Evolutionary conservation across 2,329 filamentous ascomycete species (phyloP).

Genomic region (Myrmaecium sp.): DNA sequence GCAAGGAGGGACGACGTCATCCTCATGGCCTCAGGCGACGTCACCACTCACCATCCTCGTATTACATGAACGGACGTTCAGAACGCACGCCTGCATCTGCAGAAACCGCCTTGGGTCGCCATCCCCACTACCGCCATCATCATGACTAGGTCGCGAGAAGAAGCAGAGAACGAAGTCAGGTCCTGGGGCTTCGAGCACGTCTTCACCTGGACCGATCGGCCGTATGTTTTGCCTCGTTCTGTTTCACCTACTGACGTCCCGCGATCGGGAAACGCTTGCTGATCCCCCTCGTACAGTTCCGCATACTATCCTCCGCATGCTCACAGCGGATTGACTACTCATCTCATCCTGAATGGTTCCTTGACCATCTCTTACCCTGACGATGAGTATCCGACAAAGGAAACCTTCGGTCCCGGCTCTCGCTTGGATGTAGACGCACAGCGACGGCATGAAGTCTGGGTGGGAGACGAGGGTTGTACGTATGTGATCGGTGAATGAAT

Average conservation of each 20-base stretch:
- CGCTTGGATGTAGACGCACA: conserved; percentile 50
- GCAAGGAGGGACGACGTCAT: no score
- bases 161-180: conserved; percentile 43
- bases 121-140: conserved; percentile 11
- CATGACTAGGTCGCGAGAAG: conserved; percentile 23
- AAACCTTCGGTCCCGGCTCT: conserved; percentile 42
- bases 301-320: conserved; percentile 51
- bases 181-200: conserved; percentile 54
- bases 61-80: no score
- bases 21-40: no score
- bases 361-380: conserved; percentile 51
- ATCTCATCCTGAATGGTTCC: conserved; percentile 48
- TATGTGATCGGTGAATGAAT: conserved; percentile 49
- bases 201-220: conserved; percentile 55
- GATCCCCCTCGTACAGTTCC: conserved; percentile 30
- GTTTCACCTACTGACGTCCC: not conserved
- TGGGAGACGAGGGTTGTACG: conserved; percentile 48
- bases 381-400: conserved; percentile 37
- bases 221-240: conserved; percentile 32
- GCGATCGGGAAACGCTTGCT: no score
- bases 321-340: conserved; percentile 48
- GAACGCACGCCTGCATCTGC: no score
- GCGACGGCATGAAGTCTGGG: conserved; percentile 51
- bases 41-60: no score
- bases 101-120: no score